A percentile compares a stretch with the other conserved stretches of the same genome.
phyloP scores from a whole-genome alignment of 176 grass and related monocot species.

The Lolium rigidum region DNA sequence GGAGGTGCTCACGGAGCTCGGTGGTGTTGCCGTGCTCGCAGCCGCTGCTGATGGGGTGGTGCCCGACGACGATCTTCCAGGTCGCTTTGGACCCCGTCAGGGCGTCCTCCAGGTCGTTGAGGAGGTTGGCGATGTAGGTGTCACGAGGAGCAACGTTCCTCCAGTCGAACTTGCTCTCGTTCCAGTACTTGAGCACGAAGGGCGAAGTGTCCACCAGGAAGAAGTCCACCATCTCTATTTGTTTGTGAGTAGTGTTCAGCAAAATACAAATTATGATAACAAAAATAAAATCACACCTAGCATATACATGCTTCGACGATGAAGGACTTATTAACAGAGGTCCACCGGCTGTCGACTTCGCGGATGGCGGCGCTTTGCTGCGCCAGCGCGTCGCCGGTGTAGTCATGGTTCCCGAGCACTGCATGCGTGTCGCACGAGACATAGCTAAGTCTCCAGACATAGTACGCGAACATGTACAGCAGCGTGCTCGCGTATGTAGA shows the following conservation, averaged over 20 bases:
- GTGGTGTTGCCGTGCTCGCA: slow-evolving; percentile 90
- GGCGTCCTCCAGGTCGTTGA: slow-evolving; percentile 66
- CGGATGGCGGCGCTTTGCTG: slow-evolving; percentile 50
- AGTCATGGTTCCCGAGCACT: slow-evolving; percentile 58
- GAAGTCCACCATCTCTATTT: slow-evolving; percentile 60
- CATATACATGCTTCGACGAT: slow-evolving; percentile 35
- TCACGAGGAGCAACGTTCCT: slow-evolving; percentile 75
- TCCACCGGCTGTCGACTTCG: slow-evolving; percentile 41
- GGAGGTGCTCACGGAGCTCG: slow-evolving; percentile 67
- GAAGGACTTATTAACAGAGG: slow-evolving; percentile 50
- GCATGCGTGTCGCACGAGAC: background rate
- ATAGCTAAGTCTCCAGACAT: no score
- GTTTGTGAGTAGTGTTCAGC: background rate
- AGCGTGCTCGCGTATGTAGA: no score
- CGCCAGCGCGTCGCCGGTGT: slow-evolving; percentile 49
- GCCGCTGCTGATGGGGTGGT: slow-evolving; percentile 85
- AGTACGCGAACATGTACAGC: no score
- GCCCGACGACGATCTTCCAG: slow-evolving; percentile 95
- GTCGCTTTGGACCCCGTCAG: slow-evolving; percentile 57
- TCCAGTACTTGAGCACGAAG: slow-evolving; percentile 84
- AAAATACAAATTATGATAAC: no score
- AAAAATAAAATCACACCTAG: no score
- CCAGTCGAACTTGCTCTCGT: slow-evolving; percentile 79
- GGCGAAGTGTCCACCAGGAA: slow-evolving; percentile 85
- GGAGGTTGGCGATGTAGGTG: slow-evolving; percentile 61